Base-by-base conservation (phyloP, 2,329 filamentous ascomycete species). In the Aureobasidium sp. region DNA sequence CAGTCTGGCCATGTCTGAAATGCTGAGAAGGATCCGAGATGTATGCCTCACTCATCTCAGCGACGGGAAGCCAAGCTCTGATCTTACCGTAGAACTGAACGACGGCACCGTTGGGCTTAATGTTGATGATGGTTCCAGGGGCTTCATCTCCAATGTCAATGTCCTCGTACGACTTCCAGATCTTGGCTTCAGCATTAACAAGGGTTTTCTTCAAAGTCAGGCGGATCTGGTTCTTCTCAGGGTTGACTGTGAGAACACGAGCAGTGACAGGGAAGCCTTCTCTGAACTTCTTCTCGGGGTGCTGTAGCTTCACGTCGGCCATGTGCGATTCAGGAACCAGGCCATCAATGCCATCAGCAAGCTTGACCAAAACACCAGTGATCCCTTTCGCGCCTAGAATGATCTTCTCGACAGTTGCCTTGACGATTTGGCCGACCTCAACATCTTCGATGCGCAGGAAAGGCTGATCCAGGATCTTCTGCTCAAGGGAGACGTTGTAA, bases 31-130 rank as follows among this genome's bases (percentile, higher is more conserved):
- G 90, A 63, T 96, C 87, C 60, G 86, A 81, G 63, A 98, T 96
- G 65, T 86, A 96, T 10, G 90, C 90, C 67, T 98, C 93, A 66
- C 93, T 97, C 93, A 98, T 98, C 70, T 98, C 91, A 1, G 88
- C 88, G 0, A 95, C 84, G 2, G 93, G 93, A 52, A 98, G 77
- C 73, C 94, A 98, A 7, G 86, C 94, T 59, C 83, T 81, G 17
- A 98, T 76, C 7, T 77, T 72, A 16, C 89, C 89, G 63, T 94
- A 98, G 70, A 97, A 98, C 65, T 95, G 89, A 50, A 98, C 86
- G 16, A 91, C 81, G 10, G 93, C 93, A 55, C 93, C 93, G 50
- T 82, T 81, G 3, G 79, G 71, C 54, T 89, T 76, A 10, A 98
- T 75, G 58, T 86, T 94, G 60, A 95, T 79, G 59, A 98, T 85